Evolutionary conservation across 352 stramenopile genomes (phyloP).

Genomic region (Phytophthora citrophthora): DNA sequence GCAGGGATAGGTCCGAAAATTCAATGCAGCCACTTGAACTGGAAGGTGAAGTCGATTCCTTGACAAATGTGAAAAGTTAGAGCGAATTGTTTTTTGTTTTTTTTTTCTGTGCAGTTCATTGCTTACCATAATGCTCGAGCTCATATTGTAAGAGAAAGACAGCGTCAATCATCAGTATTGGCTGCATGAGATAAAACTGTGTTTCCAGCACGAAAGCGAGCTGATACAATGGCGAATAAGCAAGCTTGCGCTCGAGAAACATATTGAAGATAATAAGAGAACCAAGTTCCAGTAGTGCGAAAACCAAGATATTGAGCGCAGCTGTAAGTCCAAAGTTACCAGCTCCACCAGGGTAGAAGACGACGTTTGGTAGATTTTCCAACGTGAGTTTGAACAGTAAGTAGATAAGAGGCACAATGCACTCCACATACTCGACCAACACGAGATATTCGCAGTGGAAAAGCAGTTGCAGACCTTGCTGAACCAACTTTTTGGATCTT

Average conservation of each 20-base stretch:
- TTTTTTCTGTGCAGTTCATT: background rate
- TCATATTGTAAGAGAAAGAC: slow-evolving; percentile 12
- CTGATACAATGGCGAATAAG: slow-evolving; percentile 33
- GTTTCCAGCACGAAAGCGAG: slow-evolving; percentile 46
- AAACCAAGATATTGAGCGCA: slow-evolving; percentile 11
- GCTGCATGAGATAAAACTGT: slow-evolving; percentile 22
- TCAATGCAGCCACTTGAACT: slow-evolving; percentile 7
- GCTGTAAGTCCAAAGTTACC: background rate
- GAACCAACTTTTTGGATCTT: slow-evolving; percentile 4
- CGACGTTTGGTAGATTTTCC: slow-evolving; percentile 34
- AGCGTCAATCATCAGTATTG: background rate
- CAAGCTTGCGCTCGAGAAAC: slow-evolving; percentile 32
- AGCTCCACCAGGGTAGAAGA: slow-evolving; percentile 33
- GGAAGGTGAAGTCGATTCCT: slow-evolving; percentile 16
- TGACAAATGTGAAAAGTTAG: background rate
- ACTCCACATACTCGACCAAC: slow-evolving; percentile 30
- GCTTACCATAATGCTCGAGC: slow-evolving; percentile 11
- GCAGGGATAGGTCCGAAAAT: too few species aligned
- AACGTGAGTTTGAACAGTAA: slow-evolving; percentile 34
- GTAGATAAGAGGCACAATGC: slow-evolving; percentile 38
- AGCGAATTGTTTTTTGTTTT: too few species aligned
- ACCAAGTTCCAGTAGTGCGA: slow-evolving; percentile 30
- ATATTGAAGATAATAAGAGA: slow-evolving; percentile 31
- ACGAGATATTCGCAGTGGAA: slow-evolving; percentile 40
- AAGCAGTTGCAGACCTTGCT: slow-evolving; percentile 30